A percentile compares a stretch with the other conserved stretches of the same genome.
Conservation (phyloP, 306 rosid genomes). For the Albizia julibrissin region DNA sequence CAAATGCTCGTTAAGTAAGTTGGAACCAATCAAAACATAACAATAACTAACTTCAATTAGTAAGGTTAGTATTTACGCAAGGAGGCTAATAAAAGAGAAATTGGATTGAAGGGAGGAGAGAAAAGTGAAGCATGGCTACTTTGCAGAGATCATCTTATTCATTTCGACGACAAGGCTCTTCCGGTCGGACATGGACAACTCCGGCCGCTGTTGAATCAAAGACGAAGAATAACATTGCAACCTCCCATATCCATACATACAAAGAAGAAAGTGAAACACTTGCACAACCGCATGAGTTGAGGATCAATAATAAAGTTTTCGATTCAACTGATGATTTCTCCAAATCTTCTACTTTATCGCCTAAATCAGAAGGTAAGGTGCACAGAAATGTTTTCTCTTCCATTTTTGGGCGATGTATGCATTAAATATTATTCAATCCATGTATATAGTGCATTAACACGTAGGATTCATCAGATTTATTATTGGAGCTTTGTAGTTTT, state of each 20-base stretch:
- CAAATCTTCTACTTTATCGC: neutral
- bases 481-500: neutral
- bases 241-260: neutral
- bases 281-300: neutral
- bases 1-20: neutral
- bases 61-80: too few species aligned
- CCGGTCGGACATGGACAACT: neutral
- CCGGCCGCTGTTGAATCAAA: neutral
- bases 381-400: neutral
- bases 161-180: constrained; percentile 15
- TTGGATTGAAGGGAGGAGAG: neutral
- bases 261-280: neutral
- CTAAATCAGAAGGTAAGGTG: constrained; percentile 1
- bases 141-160: constrained; percentile 9
- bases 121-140: neutral
- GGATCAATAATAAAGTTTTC: neutral
- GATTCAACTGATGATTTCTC: neutral
- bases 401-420: constrained; percentile 3
- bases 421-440: neutral
- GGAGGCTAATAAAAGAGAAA: neutral
- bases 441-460: neutral
- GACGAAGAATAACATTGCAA: neutral
- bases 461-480: neutral
- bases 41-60: neutral
- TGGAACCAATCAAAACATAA: neutral